Percentiles rank a stretch among this genome's conserved stretches.
Conservation (phyloP, 164 flowering plant species). For the Vitis cinerea region DNA sequence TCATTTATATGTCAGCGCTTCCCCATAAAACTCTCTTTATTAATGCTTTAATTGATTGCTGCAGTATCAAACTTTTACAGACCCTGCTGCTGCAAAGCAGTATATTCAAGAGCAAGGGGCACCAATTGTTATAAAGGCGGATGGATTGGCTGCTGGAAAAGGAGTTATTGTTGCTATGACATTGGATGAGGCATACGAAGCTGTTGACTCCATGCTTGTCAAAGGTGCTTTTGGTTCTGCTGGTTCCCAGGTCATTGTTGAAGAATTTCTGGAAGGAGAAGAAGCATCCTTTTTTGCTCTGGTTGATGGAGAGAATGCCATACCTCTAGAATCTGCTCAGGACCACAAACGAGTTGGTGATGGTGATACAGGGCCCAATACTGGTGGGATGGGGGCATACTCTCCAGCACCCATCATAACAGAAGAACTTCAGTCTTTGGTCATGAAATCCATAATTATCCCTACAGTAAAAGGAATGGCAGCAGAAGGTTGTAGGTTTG, state of each 20-base stretch:
- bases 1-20: not conserved
- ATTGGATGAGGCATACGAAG: conserved; percentile 79
- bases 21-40: not conserved
- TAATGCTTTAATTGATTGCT: conserved; percentile 22
- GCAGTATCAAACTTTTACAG: conserved; percentile 87
- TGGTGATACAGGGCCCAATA: conserved; percentile 96
- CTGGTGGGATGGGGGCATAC: conserved; percentile 99
- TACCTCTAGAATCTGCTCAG: conserved; percentile 95
- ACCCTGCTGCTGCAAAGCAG: conserved; percentile 71
- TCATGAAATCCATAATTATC: conserved; percentile 78
- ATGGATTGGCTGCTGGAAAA: conserved; percentile 97
- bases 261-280: conserved; percentile 94
- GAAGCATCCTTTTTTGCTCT: conserved; percentile 98
- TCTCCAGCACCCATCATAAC: conserved; percentile 94
- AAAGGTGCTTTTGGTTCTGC: conserved; percentile 77
- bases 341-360: conserved; percentile 97
- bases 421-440: conserved; percentile 64
- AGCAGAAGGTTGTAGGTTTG: conserved; percentile 88
- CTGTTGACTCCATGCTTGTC: conserved; percentile 90
- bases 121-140: conserved; percentile 93
- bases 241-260: conserved; percentile 74
- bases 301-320: conserved; percentile 92
- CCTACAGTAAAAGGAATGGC: conserved; percentile 97
- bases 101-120: conserved; percentile 84
- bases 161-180: conserved; percentile 96